A percentile compares a stretch with the other conserved stretches of the same genome.
These are phyloP conservation scores for Heteromeles arbutifolia DNA, from an alignment of 306 rosid species.

Conservation along the genomic window DNA sequence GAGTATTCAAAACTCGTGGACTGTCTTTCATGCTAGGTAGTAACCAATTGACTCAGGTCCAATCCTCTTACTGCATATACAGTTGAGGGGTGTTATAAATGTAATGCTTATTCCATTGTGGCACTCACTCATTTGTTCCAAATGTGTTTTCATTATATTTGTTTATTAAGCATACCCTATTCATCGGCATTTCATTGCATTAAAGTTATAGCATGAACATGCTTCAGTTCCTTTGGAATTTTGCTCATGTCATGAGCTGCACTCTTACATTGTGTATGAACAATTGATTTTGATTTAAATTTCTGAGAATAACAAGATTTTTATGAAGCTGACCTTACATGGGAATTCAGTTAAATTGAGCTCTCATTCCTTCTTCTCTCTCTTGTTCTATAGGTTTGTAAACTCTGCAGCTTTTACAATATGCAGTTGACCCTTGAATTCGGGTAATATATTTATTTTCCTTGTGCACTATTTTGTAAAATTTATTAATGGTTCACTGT, in stretches of 20 bases:
- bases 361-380: background rate
- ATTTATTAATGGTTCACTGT: background rate
- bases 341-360: background rate
- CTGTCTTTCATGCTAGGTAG: background rate
- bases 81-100: too few species aligned
- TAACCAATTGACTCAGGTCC: background rate
- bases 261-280: too few species aligned
- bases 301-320: background rate
- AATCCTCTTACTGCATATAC: background rate
- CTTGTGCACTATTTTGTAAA: background rate
- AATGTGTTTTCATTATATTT: background rate
- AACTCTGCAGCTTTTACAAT: conserved; percentile 2
- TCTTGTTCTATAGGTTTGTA: background rate
- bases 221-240: too few species aligned
- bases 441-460: conserved; percentile 42
- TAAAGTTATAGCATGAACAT: too few species aligned
- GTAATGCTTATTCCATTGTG: background rate
- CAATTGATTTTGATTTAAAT: background rate
- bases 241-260: too few species aligned
- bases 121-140: background rate
- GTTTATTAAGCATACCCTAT: background rate
- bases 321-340: background rate
- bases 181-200: background rate
- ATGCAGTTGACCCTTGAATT: conserved; percentile 87
- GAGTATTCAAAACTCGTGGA: background rate